Conservation (phyloP, 2,329 filamentous ascomycete species). For the Neonectria sp. region DNA sequence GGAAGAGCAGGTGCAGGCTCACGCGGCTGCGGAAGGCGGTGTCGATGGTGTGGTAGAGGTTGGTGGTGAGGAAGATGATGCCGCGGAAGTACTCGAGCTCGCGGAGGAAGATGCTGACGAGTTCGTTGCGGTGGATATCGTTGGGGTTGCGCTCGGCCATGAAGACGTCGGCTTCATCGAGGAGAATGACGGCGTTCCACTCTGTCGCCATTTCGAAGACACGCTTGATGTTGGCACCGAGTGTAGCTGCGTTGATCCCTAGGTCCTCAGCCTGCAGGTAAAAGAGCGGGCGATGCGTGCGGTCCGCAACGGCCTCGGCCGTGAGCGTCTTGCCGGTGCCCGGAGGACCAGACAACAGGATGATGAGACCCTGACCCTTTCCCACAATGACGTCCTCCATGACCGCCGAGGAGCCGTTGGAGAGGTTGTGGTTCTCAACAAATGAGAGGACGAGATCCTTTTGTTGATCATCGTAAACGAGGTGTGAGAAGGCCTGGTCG, state of each 20-base stretch:
- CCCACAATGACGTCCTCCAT: conserved; percentile 60
- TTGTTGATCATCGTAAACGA: conserved; percentile 63
- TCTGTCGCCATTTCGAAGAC: conserved; percentile 64
- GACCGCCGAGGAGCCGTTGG: conserved; percentile 34
- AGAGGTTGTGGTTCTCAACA: conserved; percentile 59
- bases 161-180: conserved; percentile 70
- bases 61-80: conserved; percentile 63
- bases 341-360: conserved; percentile 61
- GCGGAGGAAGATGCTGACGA: conserved; percentile 63
- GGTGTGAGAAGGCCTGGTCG: conserved; percentile 60
- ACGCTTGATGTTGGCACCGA: conserved; percentile 64
- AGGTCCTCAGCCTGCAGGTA: conserved; percentile 64
- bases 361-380: conserved; percentile 61
- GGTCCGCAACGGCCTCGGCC: conserved; percentile 61
- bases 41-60: conserved; percentile 60
- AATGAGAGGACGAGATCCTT: conserved; percentile 65
- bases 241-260: conserved; percentile 58
- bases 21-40: conserved; percentile 63
- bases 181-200: conserved; percentile 66
- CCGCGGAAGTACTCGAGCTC: conserved; percentile 63
- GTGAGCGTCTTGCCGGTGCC: conserved; percentile 65
- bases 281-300: conserved; percentile 61
- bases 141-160: conserved; percentile 62
- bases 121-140: conserved; percentile 64
- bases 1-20: conserved; percentile 63